A percentile compares a stretch with the other conserved stretches of the same genome.
Conservation (phyloP, 2,329 filamentous ascomycete genomes). For the Cladosporium sp. region DNA sequence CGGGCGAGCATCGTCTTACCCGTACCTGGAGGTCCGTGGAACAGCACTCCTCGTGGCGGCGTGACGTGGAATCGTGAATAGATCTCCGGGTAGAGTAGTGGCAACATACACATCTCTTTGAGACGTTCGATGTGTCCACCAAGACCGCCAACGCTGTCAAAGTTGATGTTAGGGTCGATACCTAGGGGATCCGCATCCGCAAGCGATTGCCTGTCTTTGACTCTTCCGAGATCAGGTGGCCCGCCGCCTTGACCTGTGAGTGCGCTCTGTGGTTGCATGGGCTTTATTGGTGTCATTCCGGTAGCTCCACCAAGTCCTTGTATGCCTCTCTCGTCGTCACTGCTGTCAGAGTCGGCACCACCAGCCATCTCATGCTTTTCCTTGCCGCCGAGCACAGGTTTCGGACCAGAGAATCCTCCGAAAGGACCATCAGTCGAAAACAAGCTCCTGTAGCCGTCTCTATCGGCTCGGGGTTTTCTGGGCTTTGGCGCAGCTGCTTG, state of each 20-base stretch:
- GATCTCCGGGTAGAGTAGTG: slow-evolving; percentile 90
- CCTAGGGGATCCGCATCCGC: slow-evolving; percentile 94
- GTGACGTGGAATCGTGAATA: slow-evolving; percentile 91
- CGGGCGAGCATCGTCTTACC: slow-evolving; percentile 96
- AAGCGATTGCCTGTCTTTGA: slow-evolving; percentile 88
- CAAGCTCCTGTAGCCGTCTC: slow-evolving; percentile 66
- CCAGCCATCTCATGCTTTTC: slow-evolving; percentile 73
- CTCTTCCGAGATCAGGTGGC: slow-evolving; percentile 78
- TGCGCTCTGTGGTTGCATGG: slow-evolving; percentile 57
- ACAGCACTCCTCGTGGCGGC: slow-evolving; percentile 89
- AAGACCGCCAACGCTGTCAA: slow-evolving; percentile 89
- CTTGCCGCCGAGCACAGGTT: slow-evolving; percentile 71
- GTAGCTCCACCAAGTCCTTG: slow-evolving; percentile 63
- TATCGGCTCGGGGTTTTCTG: slow-evolving; percentile 35
- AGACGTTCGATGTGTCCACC: slow-evolving; percentile 94
- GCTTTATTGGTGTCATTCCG: slow-evolving; percentile 61
- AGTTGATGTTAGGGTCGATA: slow-evolving; percentile 88
- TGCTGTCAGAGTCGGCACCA: slow-evolving; percentile 90
- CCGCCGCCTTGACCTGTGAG: slow-evolving; percentile 59
- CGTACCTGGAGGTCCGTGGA: slow-evolving; percentile 94
- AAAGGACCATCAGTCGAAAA: slow-evolving; percentile 93
- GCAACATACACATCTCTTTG: slow-evolving; percentile 97
- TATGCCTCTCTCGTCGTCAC: slow-evolving; percentile 76
- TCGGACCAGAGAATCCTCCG: slow-evolving; percentile 74
- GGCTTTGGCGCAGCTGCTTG: slow-evolving; percentile 8